phyloP scores from a whole-genome alignment of 768 basidiomycete genomes.

The Leucosporidium creatinivorum region DNA sequence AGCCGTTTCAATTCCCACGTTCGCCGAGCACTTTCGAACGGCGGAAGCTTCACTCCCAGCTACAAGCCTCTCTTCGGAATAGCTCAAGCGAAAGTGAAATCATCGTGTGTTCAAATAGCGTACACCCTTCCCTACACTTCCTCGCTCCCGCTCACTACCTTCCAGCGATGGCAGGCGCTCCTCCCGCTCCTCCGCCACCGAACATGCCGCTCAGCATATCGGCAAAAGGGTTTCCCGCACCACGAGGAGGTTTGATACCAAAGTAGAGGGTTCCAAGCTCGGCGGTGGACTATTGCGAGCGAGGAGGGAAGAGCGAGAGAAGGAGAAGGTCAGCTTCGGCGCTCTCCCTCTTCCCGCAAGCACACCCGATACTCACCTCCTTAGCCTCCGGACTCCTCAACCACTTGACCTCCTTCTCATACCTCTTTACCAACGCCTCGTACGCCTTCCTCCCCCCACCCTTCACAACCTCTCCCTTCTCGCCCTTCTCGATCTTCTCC shows the following conservation, averaged over 20 bases:
- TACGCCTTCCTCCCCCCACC: slow-evolving; percentile 48
- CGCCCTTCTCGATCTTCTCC: slow-evolving; percentile 59
- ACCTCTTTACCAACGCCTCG: slow-evolving; percentile 75
- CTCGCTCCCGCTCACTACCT: not conserved
- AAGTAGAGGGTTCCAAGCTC: slow-evolving; percentile 74
- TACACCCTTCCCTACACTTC: too few species aligned
- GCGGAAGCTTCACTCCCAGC: too few species aligned
- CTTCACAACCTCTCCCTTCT: slow-evolving; percentile 8
- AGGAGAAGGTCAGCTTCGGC: slow-evolving; percentile 29
- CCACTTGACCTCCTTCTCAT: slow-evolving; percentile 59
- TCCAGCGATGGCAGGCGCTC: not conserved
- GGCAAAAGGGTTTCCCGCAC: slow-evolving; percentile 67
- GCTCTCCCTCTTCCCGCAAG: slow-evolving; percentile 25
- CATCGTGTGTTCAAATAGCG: too few species aligned
- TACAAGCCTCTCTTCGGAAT: too few species aligned
- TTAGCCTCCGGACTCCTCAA: slow-evolving; percentile 39
- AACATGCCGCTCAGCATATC: slow-evolving; percentile 73
- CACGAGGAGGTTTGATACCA: slow-evolving; percentile 67
- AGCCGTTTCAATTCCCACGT: too few species aligned
- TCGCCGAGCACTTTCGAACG: too few species aligned
- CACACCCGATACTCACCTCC: slow-evolving; percentile 15
- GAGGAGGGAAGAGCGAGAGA: too few species aligned
- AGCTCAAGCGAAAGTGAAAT: too few species aligned
- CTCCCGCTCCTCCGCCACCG: slow-evolving; percentile 52
- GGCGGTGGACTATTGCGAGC: slow-evolving; percentile 50